Conservation (phyloP, 2,329 filamentous ascomycete species). For the Fusarium tanahbumbuense region DNA sequence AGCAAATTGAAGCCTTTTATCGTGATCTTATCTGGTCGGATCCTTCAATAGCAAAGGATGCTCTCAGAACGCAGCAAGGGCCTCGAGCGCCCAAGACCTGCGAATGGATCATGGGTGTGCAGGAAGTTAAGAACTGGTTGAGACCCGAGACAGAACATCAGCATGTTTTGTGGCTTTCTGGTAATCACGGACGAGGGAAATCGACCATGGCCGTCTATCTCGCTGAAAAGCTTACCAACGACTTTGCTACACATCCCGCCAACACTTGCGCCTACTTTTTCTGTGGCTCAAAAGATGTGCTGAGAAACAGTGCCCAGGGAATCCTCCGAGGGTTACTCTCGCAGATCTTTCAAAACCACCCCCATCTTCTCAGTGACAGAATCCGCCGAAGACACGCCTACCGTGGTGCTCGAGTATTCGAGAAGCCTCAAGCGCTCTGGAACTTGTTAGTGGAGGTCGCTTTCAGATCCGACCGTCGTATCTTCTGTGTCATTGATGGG, state of each 20-base stretch:
- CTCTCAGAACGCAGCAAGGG: conserved; percentile 23
- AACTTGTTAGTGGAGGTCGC: conserved; percentile 28
- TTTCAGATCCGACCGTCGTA: conserved; percentile 24
- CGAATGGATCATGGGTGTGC: conserved; percentile 26
- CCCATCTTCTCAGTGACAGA: conserved; percentile 27
- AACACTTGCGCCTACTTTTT: conserved; percentile 32
- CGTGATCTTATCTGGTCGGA: conserved; percentile 28
- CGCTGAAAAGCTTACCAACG: conserved; percentile 18
- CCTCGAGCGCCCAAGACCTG: conserved; percentile 20
- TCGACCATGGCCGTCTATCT: conserved; percentile 24
- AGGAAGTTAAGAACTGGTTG: conserved; percentile 17
- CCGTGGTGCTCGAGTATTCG: conserved; percentile 22
- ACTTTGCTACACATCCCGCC: conserved; percentile 12
- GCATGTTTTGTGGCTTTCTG: conserved; percentile 20
- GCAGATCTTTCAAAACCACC: conserved; percentile 29
- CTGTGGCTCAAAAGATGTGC: conserved; percentile 17
- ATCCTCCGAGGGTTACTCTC: conserved; percentile 25
- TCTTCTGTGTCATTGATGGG: conserved; percentile 26
- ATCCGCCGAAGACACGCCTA: conserved; percentile 26
- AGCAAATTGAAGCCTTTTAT: conserved; percentile 26
- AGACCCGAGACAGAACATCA: conserved; percentile 10
- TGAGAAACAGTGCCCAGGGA: conserved; percentile 26
- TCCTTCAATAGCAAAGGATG: conserved; percentile 23
- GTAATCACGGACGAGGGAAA: conserved; percentile 21
- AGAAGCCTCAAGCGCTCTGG: conserved; percentile 30